Evolutionary conservation across 2,329 filamentous ascomycete genomes (phyloP).

Genomic region (Paramyrothecium sp.): DNA sequence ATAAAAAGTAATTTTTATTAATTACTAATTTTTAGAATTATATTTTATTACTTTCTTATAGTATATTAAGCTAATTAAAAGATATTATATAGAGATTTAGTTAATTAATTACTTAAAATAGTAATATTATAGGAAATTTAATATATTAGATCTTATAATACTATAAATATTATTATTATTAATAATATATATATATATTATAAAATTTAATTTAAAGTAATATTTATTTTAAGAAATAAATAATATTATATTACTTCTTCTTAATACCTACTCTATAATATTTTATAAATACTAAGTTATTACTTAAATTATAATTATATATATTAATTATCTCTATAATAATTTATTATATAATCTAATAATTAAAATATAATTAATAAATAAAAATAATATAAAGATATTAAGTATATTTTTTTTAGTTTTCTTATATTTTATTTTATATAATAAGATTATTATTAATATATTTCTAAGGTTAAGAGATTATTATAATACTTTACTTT

Average conservation of each 20-base stretch:
- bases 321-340: background rate
- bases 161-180: slow-evolving; percentile 1
- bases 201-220: background rate
- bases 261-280: background rate
- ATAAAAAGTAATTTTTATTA: no score
- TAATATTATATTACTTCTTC: slow-evolving; percentile 3
- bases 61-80: background rate
- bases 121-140: background rate
- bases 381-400: background rate
- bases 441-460: slow-evolving; percentile 3
- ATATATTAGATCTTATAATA: slow-evolving; percentile 1
- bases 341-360: background rate
- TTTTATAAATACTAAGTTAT: slow-evolving; percentile 1
- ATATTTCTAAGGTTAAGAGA: background rate
- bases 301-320: background rate
- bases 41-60: background rate
- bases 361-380: background rate
- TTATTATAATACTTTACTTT: slow-evolving; percentile 3
- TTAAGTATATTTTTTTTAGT: background rate
- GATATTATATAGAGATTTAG: background rate
- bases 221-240: slow-evolving; percentile 1
- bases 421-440: background rate
- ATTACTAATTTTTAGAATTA: background rate
- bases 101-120: background rate
- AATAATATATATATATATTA: slow-evolving; percentile 4